These are phyloP conservation scores for Auxenochlorella pyrenoidosa DNA, from an alignment of 139 green algal species.

Conservation along the genomic window DNA sequence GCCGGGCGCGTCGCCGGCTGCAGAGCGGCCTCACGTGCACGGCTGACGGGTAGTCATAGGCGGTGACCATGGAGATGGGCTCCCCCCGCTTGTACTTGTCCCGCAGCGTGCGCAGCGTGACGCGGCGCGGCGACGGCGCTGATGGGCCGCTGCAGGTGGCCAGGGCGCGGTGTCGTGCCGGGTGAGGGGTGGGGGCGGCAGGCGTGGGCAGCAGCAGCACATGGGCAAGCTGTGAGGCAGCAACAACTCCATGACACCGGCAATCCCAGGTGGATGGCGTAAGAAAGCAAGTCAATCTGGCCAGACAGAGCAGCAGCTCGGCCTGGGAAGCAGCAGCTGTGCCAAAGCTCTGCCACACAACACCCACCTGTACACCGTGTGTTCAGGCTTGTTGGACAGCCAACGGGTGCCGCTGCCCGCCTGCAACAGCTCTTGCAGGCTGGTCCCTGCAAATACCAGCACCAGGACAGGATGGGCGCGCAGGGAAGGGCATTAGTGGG, in stretches of 20 bases:
- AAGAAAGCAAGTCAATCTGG: too few species aligned
- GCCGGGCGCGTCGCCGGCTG: too few species aligned
- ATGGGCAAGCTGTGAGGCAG: neutral
- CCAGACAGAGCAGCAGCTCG: neutral
- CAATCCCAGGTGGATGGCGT: too few species aligned
- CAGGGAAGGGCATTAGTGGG: neutral
- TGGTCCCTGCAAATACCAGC: neutral
- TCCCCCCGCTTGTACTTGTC: conserved; percentile 83
- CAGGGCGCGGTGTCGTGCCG: neutral
- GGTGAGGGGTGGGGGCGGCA: neutral
- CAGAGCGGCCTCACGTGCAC: conserved; percentile 80
- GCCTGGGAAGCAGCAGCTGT: too few species aligned
- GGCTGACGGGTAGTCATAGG: conserved; percentile 99
- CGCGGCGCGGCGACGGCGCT: conserved; percentile 48
- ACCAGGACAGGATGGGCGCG: neutral
- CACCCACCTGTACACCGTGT: conserved; percentile 31
- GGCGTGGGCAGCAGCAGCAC: too few species aligned
- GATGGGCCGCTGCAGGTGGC: conserved; percentile 29
- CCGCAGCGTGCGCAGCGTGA: conserved; percentile 88
- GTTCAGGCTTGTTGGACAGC: conserved; percentile 28
- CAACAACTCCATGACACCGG: too few species aligned
- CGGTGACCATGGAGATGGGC: conserved; percentile 95
- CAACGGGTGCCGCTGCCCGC: neutral
- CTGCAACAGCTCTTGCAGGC: neutral
- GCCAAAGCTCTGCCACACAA: too few species aligned